phyloP scores from a whole-genome alignment of 345 rosid genomes.

The Microcos paniculata region DNA sequence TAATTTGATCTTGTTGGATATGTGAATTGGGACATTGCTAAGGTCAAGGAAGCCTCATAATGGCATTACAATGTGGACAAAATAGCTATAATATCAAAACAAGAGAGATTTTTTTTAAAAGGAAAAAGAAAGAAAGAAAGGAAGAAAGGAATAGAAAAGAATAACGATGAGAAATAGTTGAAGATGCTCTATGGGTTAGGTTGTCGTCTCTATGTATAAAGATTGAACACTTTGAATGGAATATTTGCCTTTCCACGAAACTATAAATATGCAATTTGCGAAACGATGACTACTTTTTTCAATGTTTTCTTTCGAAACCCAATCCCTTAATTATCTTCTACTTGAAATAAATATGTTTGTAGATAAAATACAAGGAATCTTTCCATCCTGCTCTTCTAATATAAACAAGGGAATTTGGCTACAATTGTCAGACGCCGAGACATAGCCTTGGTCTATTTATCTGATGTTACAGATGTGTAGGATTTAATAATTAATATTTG shows the following conservation, averaged over 20 bases:
- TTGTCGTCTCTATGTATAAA: constrained; percentile 29
- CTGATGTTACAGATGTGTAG: not conserved
- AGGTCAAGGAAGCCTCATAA: constrained; percentile 45
- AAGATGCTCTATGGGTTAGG: constrained; percentile 31
- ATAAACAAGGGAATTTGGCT: constrained; percentile 2
- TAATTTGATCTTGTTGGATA: constrained; percentile 34
- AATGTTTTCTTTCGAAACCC: not conserved
- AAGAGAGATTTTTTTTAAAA: no score
- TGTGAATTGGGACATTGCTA: constrained; percentile 38
- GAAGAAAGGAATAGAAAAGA: not conserved
- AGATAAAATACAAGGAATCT: constrained; percentile 21
- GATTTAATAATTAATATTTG: not conserved
- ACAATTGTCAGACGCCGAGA: constrained; percentile 11
- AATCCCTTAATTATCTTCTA: not conserved
- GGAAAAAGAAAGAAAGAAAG: no score
- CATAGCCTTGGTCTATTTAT: not conserved
- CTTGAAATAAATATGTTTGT: not conserved
- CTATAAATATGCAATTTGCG: constrained; percentile 7
- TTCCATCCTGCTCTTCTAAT: not conserved
- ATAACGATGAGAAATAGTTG: constrained; percentile 7
- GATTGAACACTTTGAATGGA: constrained; percentile 13
- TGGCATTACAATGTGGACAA: constrained; percentile 36
- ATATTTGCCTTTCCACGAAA: constrained; percentile 29
- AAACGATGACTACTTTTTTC: not conserved
- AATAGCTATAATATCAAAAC: constrained; percentile 5